These are phyloP conservation scores for Cymbidium sinense DNA, from an alignment of 106 monocot genomes.

Conservation along the genomic window DNA sequence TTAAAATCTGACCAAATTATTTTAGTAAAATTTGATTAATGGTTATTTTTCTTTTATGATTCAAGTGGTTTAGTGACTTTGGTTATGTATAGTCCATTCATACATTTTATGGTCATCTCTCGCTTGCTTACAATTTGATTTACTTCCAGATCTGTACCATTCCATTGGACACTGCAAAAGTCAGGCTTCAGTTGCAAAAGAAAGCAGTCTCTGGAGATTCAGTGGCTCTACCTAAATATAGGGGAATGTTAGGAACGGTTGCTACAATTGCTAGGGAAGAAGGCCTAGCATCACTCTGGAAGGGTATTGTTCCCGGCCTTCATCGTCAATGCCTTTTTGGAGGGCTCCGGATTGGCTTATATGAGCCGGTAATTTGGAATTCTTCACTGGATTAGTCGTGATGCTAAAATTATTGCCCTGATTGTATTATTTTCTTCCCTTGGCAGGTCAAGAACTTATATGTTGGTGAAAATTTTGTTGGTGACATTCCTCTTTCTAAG, in stretches of 20 bases:
- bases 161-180: slow-evolving; percentile 95
- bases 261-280: slow-evolving; percentile 94
- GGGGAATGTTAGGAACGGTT: slow-evolving; percentile 89
- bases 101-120: background rate
- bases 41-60: background rate
- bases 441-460: slow-evolving; percentile 71
- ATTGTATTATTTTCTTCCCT: slow-evolving; percentile 8
- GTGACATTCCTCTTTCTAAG: slow-evolving; percentile 75
- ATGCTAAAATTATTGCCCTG: background rate
- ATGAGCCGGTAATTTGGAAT: slow-evolving; percentile 61
- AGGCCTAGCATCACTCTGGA: slow-evolving; percentile 84
- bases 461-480: slow-evolving; percentile 81
- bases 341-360: slow-evolving; percentile 80
- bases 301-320: slow-evolving; percentile 90
- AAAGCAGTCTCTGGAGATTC: slow-evolving; percentile 27
- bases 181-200: slow-evolving; percentile 96
- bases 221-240: slow-evolving; percentile 53
- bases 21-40: background rate
- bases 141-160: slow-evolving; percentile 72
- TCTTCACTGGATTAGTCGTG: background rate
- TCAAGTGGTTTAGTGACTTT: background rate
- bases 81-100: background rate
- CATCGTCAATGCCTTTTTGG: slow-evolving; percentile 93
- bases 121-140: background rate
- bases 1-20: background rate